A percentile compares a stretch with the other conserved stretches of the same genome.
Conservation (phyloP, 1,284 basidiomycete genomes). For the Sporisorium scitamineum region DNA sequence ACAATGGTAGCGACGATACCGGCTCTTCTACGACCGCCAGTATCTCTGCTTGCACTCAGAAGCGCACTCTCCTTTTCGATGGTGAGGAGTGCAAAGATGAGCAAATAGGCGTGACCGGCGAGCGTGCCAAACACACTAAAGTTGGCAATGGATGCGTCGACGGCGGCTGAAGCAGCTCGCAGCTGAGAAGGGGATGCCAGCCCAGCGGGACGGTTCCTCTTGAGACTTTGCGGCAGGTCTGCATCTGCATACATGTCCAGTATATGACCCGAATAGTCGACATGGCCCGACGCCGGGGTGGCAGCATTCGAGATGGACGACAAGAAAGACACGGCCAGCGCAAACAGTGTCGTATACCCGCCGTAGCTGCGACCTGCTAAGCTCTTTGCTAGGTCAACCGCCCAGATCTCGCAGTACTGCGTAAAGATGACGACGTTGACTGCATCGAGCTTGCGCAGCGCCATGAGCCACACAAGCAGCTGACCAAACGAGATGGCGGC, state of each 20-base stretch:
- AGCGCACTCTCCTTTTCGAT: slow-evolving; percentile 61
- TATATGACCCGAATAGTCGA: slow-evolving; percentile 20
- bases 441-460: slow-evolving; percentile 60
- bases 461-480: slow-evolving; percentile 63
- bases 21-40: slow-evolving; percentile 62
- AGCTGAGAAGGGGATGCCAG: slow-evolving; percentile 46
- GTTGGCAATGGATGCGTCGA: slow-evolving; percentile 39
- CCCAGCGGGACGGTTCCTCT: slow-evolving; percentile 43
- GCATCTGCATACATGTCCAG: slow-evolving; percentile 46
- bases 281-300: slow-evolving; percentile 4
- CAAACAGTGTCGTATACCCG: slow-evolving; percentile 57
- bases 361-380: slow-evolving; percentile 49
- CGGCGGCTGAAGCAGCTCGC: slow-evolving; percentile 28
- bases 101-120: slow-evolving; percentile 52
- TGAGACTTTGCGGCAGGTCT: slow-evolving; percentile 52
- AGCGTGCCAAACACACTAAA: slow-evolving; percentile 52
- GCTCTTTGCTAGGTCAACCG: slow-evolving; percentile 56
- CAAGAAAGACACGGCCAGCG: slow-evolving; percentile 54
- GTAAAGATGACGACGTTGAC: slow-evolving; percentile 65
- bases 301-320: slow-evolving; percentile 39
- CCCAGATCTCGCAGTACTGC: slow-evolving; percentile 68
- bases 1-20: slow-evolving; percentile 60
- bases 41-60: slow-evolving; percentile 45
- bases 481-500: slow-evolving; percentile 53
- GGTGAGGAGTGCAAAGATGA: slow-evolving; percentile 60